These are phyloP conservation scores for Rhytidiadelphus loreus DNA, from an alignment of 225 moss, liverwort and hornwort species.

Conservation along the genomic window DNA sequence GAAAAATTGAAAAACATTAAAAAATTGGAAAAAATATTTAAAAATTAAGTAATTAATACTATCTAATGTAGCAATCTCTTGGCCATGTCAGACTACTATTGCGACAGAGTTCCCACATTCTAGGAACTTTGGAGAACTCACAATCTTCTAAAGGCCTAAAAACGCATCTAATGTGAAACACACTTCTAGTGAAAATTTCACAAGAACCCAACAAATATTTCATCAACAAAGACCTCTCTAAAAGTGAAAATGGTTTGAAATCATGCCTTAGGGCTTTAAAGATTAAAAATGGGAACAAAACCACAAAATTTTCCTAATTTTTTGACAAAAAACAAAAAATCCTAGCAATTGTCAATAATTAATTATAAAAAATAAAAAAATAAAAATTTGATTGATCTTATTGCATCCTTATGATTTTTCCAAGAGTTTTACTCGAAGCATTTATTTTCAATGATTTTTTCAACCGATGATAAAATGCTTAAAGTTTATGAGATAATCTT, in stretches of 20 bases:
- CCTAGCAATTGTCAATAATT: neutral
- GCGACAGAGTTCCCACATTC: too few species aligned
- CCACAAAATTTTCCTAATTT: neutral
- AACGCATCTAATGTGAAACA: too few species aligned
- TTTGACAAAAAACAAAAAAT: neutral
- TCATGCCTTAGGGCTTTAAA: neutral
- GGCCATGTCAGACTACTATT: too few species aligned
- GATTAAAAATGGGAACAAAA: neutral
- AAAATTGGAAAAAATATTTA: too few species aligned
- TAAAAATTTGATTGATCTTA: neutral
- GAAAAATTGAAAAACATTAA: too few species aligned
- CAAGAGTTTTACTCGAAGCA: neutral
- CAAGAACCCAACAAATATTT: too few species aligned
- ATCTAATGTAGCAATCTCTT: too few species aligned
- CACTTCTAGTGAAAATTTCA: too few species aligned
- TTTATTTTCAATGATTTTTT: neutral
- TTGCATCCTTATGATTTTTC: neutral
- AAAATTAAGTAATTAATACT: too few species aligned
- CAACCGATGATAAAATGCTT: neutral
- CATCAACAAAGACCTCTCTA: fast-evolving
- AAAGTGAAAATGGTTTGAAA: neutral
- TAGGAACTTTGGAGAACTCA: too few species aligned
- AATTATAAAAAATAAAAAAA: neutral
- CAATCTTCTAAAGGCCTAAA: too few species aligned
- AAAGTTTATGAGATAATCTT: neutral